phyloP scores from a whole-genome alignment of 1,139 yeast species.

The Cylindricascospora bacillispora region DNA sequence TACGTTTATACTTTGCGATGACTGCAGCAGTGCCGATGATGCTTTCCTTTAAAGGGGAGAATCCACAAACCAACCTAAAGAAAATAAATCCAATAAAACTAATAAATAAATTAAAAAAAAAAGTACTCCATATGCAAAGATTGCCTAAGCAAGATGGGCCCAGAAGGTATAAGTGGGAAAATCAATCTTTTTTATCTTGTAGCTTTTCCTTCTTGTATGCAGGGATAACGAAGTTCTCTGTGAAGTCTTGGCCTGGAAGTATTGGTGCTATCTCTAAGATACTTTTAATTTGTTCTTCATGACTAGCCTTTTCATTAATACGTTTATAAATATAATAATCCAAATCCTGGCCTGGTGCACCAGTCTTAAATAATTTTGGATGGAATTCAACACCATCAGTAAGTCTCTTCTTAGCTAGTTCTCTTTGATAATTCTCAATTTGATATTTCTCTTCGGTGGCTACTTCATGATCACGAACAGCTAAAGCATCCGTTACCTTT shows the following conservation, averaged over 20 bases:
- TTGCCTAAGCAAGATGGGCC: no score
- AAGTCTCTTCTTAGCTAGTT: conserved; percentile 52
- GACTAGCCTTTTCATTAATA: conserved; percentile 32
- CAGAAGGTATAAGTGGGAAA: no score
- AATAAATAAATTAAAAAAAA: no score
- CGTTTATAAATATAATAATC: conserved; percentile 57
- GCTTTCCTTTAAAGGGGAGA: no score
- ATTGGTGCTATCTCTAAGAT: conserved; percentile 58
- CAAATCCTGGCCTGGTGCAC: conserved; percentile 33
- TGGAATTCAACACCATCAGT: conserved; percentile 73
- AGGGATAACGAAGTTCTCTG: conserved; percentile 53
- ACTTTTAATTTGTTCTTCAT: conserved; percentile 40
- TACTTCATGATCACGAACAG: conserved; percentile 55
- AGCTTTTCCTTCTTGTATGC: conserved; percentile 41
- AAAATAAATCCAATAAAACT: no score
- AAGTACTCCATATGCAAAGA: no score
- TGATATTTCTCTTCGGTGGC: conserved; percentile 84
- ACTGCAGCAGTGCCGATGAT: no score
- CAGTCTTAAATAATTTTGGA: conserved; percentile 57
- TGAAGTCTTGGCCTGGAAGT: conserved; percentile 61
- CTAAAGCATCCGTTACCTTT: conserved; percentile 66
- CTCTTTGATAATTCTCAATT: conserved; percentile 77
- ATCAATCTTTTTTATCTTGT: no score
- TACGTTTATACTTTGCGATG: no score
- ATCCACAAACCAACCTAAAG: no score